A percentile compares a stretch with the other conserved stretches of the same genome.
These are phyloP conservation scores for Sporothrix brasiliensis DNA, from an alignment of 2,329 filamentous ascomycete genomes.

Conservation along the genomic window DNA sequence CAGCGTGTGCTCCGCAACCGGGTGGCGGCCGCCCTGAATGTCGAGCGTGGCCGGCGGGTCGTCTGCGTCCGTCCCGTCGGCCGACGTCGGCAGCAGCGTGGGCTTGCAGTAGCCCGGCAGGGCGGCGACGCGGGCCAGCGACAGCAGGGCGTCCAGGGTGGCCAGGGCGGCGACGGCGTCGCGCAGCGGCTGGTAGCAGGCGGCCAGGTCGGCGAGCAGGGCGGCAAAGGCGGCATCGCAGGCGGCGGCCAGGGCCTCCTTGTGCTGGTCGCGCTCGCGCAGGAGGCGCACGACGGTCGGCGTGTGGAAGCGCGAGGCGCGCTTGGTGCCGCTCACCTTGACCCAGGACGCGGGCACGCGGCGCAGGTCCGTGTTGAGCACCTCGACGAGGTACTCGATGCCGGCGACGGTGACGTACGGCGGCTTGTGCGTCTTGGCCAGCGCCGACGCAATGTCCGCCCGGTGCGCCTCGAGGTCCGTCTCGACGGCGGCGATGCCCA, in stretches of 20 bases:
- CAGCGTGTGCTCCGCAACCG: constrained; percentile 91
- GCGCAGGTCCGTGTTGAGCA: constrained; percentile 79
- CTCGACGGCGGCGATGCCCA: constrained; percentile 89
- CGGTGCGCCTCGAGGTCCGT: constrained; percentile 82
- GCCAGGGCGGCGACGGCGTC: constrained; percentile 86
- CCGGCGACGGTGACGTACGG: constrained; percentile 79
- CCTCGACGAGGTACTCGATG: constrained; percentile 93
- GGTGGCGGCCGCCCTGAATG: constrained; percentile 78
- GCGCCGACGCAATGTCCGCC: constrained; percentile 66
- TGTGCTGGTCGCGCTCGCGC: constrained; percentile 88
- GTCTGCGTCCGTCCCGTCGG: too few species aligned
- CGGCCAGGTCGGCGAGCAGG: constrained; percentile 72
- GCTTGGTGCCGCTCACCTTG: constrained; percentile 94
- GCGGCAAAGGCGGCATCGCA: constrained; percentile 80
- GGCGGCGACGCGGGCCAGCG: constrained; percentile 78
- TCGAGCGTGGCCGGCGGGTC: constrained; percentile 64
- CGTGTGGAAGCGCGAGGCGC: constrained; percentile 88
- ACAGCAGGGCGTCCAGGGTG: constrained; percentile 85
- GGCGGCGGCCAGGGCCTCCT: constrained; percentile 86
- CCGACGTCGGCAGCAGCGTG: constrained; percentile 57
- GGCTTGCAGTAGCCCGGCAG: constrained; percentile 89
- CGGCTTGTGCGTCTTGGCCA: constrained; percentile 70
- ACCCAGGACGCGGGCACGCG: constrained; percentile 90
- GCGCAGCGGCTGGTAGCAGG: constrained; percentile 85
- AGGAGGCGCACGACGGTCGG: constrained; percentile 84